Conservation (phyloP, 129 eudicot genomes). For the Logfia minima region DNA sequence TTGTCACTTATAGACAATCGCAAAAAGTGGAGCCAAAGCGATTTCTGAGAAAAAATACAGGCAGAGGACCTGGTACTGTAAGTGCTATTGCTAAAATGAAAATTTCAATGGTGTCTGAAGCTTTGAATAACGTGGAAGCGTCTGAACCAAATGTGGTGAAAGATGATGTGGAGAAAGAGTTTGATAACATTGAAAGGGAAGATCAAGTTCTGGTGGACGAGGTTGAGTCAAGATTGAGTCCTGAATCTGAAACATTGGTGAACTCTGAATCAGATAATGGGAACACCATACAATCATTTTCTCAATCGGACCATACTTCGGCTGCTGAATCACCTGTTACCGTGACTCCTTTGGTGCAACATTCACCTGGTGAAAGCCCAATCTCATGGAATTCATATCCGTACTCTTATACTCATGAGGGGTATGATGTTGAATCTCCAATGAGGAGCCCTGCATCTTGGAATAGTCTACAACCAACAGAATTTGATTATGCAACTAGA, state of each 20-base stretch:
- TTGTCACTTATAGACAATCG: constrained; percentile 34
- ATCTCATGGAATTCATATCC: constrained; percentile 71
- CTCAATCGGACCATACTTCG: constrained; percentile 42
- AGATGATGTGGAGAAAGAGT: constrained; percentile 54
- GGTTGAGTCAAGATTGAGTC: constrained; percentile 46
- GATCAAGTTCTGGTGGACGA: constrained; percentile 34
- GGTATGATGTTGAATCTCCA: constrained; percentile 65
- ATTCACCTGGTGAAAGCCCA: constrained; percentile 77
- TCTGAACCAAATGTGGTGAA: constrained; percentile 31
- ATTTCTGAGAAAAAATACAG: constrained; percentile 53
- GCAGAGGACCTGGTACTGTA: constrained; percentile 44
- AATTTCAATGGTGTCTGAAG: constrained; percentile 40
- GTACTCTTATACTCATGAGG: constrained; percentile 59
- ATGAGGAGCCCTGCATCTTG: constrained; percentile 80
- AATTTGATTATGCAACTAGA: constrained; percentile 65
- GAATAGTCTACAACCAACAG: constrained; percentile 62
- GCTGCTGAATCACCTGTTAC: constrained; percentile 49
- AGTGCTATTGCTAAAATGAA: constrained; percentile 41
- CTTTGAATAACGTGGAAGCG: constrained; percentile 38
- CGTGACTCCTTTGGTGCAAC: constrained; percentile 41
- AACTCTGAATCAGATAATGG: constrained; percentile 70
- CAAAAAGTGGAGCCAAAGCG: constrained; percentile 40
- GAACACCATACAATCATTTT: constrained; percentile 41
- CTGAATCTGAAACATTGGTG: constrained; percentile 51
- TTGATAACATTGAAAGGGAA: constrained; percentile 34